Base-by-base conservation (phyloP, 805 yeast species). In the Priceomyces medius region DNA sequence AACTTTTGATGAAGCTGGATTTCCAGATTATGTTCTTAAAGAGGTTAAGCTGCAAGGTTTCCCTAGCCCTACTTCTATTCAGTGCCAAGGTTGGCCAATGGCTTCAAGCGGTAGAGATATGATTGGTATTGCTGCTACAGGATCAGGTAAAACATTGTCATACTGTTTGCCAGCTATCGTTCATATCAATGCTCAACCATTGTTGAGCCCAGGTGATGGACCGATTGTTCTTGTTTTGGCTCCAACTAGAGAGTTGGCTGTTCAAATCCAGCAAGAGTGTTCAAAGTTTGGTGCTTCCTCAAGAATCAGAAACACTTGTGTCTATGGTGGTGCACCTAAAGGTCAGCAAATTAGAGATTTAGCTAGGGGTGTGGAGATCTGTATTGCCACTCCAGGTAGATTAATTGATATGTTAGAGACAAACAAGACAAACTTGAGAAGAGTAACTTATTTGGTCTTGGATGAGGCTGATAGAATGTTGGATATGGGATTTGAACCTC, bases 31-130 rank as follows among this genome's bases (percentile, higher is more conserved):
- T 64, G 97, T 91, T 34, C 76, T 93, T 61, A 74, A 69, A 45
- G 97, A 91, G 76, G 90, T 93, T 55, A 80, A 85, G 69, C 82
- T 82, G 45, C 89, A 87, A 70, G 98, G 98, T 47, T 93, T 93
- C 74, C 93, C 83, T 42, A 79, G 74, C 51, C 99, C 99, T 57
- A 93, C 99, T 43, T 89, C 88, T 52, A 93, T 93, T 61, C 99
- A 93, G 75, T 88, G 97, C 70, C 99, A 93, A 76, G 99, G 99
- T 75, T 93, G 99, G 99, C 99, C 99, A 50, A 93, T 93, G 99
- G 99, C 99, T 60, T 76, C 90, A 45, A 82, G 91, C 56, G 99
- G 99, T 76, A 88, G 98, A 74, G 98, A 93, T 66, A 85, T 93
- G 91, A 87, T 93, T 69, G 99, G 99, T 78, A 85, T 93, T 66